Base-by-base conservation (phyloP, 2,329 filamentous ascomycete species). In the Lachnellula arida region DNA sequence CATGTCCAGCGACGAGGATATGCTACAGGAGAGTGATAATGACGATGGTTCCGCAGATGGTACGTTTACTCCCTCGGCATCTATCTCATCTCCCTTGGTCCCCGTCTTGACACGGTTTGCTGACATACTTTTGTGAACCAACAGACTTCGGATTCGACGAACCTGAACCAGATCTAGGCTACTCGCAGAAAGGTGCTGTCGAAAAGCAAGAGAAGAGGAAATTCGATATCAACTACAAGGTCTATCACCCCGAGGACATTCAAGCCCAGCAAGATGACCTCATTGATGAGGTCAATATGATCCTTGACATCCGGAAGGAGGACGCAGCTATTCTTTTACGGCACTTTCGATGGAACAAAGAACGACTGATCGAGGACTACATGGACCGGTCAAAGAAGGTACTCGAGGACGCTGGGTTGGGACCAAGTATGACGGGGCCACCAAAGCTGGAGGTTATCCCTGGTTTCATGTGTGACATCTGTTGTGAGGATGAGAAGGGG, bases 291-390 rank as follows among this genome's bases (percentile, higher is more conserved):
- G 91, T 97, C 58, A 91, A 94, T 61, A 88, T 87, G 77, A 93
- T 99, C 61, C 80, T 99, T 37, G 89, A 92, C 57, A 86, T 97
- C 69, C 85, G 89, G 15, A 88, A 90, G 65, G 94, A 97, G 73
- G 89, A 94, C 60, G 86, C 89, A 0, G 93, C 92, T 23, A 97
- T 99, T 52, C 78, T 99, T 42, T 78, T 99, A 57, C 87, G 94
- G 47, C 84, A 94, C 73, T 90, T 89, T 65, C 83, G 91, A 68
- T 99, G 94, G 94, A 97, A 97, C 73, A 94, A 96, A 72, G 94
- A 99, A 71, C 86, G 89, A 40, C 73, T 99, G 63, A 92, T 97
- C 55, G 94, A 99, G 68, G 86, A 91, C 61, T 97, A 97, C 73
- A 97, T 99, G 92, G 93, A 99, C 62, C 82, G 83, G 50, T 85